phyloP scores from a whole-genome alignment of 2,329 filamentous ascomycete genomes.

The Penicillium expansum region DNA sequence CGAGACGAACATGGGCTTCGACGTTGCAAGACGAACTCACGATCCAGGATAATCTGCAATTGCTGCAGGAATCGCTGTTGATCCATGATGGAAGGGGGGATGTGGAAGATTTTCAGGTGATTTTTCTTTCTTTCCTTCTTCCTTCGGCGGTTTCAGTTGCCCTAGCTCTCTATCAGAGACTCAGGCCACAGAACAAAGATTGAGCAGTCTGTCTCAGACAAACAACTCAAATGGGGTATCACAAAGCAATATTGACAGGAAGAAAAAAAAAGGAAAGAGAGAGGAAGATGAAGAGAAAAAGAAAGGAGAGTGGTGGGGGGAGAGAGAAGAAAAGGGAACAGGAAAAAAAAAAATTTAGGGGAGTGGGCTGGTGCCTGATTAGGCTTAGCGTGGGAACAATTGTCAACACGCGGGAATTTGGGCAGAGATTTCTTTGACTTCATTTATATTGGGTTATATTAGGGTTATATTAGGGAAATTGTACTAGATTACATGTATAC shows the following conservation, averaged over 20 bases:
- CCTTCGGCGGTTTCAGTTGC: not conserved
- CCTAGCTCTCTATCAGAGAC: slow-evolving; percentile 14
- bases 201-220: slow-evolving; percentile 33
- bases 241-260: slow-evolving; percentile 25
- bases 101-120: slow-evolving; percentile 7
- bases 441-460: not conserved
- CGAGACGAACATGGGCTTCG: not conserved
- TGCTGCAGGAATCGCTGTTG: slow-evolving; percentile 81
- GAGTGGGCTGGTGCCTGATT: slow-evolving; percentile 16
- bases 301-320: slow-evolving; percentile 20
- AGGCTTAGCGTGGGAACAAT: slow-evolving; percentile 18
- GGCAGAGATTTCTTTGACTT: slow-evolving; percentile 3
- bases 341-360: slow-evolving; percentile 23
- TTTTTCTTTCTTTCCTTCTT: slow-evolving; percentile 5
- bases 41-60: slow-evolving; percentile 81
- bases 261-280: slow-evolving; percentile 14
- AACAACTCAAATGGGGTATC: slow-evolving; percentile 34
- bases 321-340: slow-evolving; percentile 15
- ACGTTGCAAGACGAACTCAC: slow-evolving; percentile 54
- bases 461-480: not conserved
- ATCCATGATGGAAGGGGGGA: slow-evolving; percentile 58
- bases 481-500: no score
- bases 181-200: slow-evolving; percentile 18
- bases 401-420: slow-evolving; percentile 9
- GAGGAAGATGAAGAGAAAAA: slow-evolving; percentile 25